phyloP scores from a whole-genome alignment of 176 grass and related monocot species.

The Eleusine indica region DNA sequence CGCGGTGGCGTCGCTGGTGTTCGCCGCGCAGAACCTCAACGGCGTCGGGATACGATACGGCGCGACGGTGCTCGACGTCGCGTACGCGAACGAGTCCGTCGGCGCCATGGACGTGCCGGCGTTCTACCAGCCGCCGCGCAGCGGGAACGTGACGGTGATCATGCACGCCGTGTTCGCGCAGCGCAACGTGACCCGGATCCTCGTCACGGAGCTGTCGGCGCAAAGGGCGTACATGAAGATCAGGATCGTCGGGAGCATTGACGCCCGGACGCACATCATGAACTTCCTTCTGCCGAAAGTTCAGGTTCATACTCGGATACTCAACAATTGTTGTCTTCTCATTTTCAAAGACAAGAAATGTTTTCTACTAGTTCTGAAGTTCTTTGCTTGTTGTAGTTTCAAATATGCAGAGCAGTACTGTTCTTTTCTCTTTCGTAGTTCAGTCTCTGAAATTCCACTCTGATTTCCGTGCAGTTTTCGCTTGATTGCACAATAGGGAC shows the following conservation, averaged over 20 bases:
- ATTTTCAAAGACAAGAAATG: background rate
- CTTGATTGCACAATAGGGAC: conserved; percentile 78
- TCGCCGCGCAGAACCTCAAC: conserved; percentile 73
- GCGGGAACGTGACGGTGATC: conserved; percentile 60
- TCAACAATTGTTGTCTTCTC: too few species aligned
- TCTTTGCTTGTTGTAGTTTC: background rate
- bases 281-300: conserved; percentile 68
- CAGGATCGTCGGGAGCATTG: conserved; percentile 58
- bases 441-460: background rate
- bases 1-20: conserved; percentile 63
- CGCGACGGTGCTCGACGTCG: conserved; percentile 56
- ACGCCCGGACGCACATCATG: conserved; percentile 57
- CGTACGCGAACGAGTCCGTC: conserved; percentile 59
- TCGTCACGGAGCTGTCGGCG: conserved; percentile 53
- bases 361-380: background rate
- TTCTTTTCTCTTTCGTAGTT: background rate
- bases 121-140: conserved; percentile 82
- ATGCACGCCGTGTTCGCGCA: conserved; percentile 63
- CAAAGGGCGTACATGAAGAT: conserved; percentile 54
- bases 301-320: conserved; percentile 42
- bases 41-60: conserved; percentile 78
- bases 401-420: background rate
- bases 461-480: conserved; percentile 53
- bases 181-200: conserved; percentile 50
- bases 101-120: conserved; percentile 68